Percentiles rank a stretch among this genome's conserved stretches.
Evolutionary conservation across 1,284 basidiomycete genomes (phyloP).

Genomic region (Leccinum griseonigrum): DNA sequence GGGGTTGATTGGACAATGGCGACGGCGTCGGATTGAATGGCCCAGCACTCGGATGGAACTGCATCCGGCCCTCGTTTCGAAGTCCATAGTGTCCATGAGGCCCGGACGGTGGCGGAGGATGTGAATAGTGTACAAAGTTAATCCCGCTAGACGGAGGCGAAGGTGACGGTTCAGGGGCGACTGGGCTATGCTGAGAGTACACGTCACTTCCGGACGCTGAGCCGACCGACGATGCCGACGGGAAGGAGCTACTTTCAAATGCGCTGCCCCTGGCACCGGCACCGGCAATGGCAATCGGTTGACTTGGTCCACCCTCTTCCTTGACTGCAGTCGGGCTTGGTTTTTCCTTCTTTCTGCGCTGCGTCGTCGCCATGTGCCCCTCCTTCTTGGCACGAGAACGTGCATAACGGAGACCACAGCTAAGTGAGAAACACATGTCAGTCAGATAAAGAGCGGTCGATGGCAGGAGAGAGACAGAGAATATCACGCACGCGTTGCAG

Average conservation of each 20-base stretch:
- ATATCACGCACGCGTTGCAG: constrained; percentile 81
- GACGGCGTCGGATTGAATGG: constrained; percentile 39
- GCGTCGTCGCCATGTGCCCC: constrained; percentile 43
- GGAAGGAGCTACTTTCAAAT: constrained; percentile 48
- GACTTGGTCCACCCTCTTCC: constrained; percentile 33
- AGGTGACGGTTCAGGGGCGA: constrained; percentile 50
- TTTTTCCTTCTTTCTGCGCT: constrained; percentile 47
- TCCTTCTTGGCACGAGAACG: constrained; percentile 83
- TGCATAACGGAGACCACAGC: constrained; percentile 78
- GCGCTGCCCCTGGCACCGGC: constrained; percentile 36
- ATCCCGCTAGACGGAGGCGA: constrained; percentile 52
- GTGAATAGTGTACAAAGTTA: constrained; percentile 53
- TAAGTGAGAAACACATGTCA: constrained; percentile 34
- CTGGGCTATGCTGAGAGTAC: constrained; percentile 46
- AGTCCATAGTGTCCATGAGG: constrained; percentile 18
- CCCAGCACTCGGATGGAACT: constrained; percentile 18
- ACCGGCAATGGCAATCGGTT: constrained; percentile 39
- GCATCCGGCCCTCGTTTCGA: constrained; percentile 29
- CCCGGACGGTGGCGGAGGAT: constrained; percentile 23
- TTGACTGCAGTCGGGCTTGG: constrained; percentile 28
- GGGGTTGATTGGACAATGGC: constrained; percentile 42
- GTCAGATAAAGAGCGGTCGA: neutral
- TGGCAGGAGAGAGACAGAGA: constrained; percentile 17
- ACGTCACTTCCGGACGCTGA: constrained; percentile 54
- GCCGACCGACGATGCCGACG: constrained; percentile 47